Conservation (phyloP, 805 yeast genomes). For the Ogataea ganodermae region DNA sequence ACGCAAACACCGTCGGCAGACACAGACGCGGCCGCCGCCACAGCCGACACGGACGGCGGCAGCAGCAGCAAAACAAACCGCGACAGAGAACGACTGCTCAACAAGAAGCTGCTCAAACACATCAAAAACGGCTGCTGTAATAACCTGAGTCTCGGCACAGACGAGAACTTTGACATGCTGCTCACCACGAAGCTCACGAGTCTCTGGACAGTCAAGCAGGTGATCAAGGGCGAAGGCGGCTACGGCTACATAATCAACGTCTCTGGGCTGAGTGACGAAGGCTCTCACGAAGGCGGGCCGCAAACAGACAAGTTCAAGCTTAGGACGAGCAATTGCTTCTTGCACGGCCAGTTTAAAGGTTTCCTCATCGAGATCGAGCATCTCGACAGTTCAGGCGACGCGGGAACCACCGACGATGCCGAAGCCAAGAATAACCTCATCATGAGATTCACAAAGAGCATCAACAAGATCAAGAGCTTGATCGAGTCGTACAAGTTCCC, state of each 20-base stretch:
- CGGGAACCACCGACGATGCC: constrained; percentile 16
- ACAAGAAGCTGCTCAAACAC: constrained; percentile 30
- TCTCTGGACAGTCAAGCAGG: constrained; percentile 69
- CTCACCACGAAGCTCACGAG: constrained; percentile 61
- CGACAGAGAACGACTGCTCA: constrained; percentile 19
- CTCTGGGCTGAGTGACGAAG: constrained; percentile 20
- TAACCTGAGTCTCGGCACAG: constrained; percentile 32
- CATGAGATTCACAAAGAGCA: constrained; percentile 35
- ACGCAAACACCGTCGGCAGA: constrained; percentile 3
- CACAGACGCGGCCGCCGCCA: no score
- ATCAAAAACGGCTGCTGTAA: constrained; percentile 52
- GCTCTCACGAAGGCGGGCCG: background rate
- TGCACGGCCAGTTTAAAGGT: constrained; percentile 76
- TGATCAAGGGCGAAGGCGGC: constrained; percentile 76
- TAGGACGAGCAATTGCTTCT: constrained; percentile 67
- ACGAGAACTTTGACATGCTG: constrained; percentile 59
- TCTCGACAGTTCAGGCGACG: constrained; percentile 27
- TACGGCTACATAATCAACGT: constrained; percentile 56
- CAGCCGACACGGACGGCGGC: constrained; percentile 14
- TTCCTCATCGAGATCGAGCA: constrained; percentile 62
- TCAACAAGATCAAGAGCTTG: constrained; percentile 35
- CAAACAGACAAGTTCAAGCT: constrained; percentile 50
- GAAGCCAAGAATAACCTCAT: constrained; percentile 30
- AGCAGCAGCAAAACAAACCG: constrained; percentile 8
- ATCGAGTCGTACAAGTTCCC: constrained; percentile 38